phyloP scores from a whole-genome alignment of 495 filamentous ascomycete species.

The Entonaema liquescens region DNA sequence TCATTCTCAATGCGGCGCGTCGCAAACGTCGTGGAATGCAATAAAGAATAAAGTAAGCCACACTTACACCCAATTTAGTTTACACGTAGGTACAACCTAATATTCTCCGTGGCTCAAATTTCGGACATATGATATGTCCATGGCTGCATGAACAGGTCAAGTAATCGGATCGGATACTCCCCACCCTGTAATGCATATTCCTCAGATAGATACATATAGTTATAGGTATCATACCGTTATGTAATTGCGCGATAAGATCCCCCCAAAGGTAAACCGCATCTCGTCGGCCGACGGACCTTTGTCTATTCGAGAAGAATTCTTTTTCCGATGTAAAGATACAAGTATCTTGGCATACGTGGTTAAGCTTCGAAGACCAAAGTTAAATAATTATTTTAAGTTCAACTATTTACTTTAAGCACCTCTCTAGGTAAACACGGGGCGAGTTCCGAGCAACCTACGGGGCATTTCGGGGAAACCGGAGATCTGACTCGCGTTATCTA shows the following conservation, averaged over 20 bases:
- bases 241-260: constrained; percentile 25
- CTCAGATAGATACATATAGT: not conserved
- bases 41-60: not conserved
- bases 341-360: too few species aligned
- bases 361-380: not conserved
- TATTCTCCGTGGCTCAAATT: not conserved
- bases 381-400: not conserved
- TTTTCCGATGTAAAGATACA: too few species aligned
- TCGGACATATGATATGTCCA: not conserved
- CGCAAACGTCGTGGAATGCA: constrained; percentile 6
- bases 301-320: constrained; percentile 2
- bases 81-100: not conserved
- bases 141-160: not conserved
- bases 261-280: constrained; percentile 11
- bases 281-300: constrained; percentile 5
- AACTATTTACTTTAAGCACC: not conserved
- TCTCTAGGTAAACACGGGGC: not conserved
- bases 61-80: not conserved
- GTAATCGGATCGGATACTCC: constrained; percentile 20
- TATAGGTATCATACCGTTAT: constrained; percentile 4
- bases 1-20: constrained; percentile 5
- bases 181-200: constrained; percentile 17
- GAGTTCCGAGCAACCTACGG: not conserved
- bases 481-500: constrained; percentile 2
- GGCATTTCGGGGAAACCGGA: not conserved